Percentiles rank a stretch among this genome's conserved stretches.
Conservation (phyloP, 768 basidiomycete genomes). For the Boletus edulis region DNA sequence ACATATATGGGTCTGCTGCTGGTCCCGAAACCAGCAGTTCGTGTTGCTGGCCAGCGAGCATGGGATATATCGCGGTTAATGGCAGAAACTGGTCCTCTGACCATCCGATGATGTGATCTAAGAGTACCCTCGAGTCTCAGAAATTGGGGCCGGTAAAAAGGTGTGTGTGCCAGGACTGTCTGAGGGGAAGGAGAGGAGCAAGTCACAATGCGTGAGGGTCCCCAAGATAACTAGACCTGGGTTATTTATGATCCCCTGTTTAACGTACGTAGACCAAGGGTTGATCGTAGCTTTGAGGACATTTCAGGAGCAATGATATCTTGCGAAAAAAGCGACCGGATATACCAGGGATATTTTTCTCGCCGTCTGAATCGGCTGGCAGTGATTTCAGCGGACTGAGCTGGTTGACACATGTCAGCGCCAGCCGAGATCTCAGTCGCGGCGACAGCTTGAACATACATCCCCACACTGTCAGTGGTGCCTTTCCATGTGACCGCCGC, state of each 20-base stretch:
- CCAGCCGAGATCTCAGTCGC: not conserved
- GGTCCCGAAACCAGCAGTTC: constrained; percentile 2
- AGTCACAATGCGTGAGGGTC: no score
- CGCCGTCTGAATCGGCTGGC: not conserved
- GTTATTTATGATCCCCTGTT: not conserved
- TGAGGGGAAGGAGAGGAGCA: not conserved
- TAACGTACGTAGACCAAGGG: not conserved
- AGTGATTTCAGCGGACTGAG: not conserved
- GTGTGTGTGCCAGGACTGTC: not conserved
- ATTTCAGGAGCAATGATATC: not conserved
- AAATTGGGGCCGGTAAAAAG: not conserved
- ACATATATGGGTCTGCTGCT: not conserved
- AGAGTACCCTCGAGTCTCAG: not conserved
- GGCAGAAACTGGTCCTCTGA: not conserved
- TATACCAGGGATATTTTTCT: not conserved
- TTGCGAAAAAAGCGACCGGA: not conserved
- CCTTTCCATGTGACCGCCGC: not conserved
- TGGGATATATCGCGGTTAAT: not conserved
- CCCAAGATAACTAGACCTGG: not conserved
- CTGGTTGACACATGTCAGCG: not conserved
- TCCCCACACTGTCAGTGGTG: not conserved
- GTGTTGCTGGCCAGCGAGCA: not conserved
- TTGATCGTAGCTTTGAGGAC: not conserved
- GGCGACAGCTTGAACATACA: not conserved
- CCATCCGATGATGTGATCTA: not conserved